Evolutionary conservation across 495 filamentous ascomycete genomes (phyloP), one percentile per base, ranked within the genome.

Genomic region (Aspergillus ellipticus): DNA sequence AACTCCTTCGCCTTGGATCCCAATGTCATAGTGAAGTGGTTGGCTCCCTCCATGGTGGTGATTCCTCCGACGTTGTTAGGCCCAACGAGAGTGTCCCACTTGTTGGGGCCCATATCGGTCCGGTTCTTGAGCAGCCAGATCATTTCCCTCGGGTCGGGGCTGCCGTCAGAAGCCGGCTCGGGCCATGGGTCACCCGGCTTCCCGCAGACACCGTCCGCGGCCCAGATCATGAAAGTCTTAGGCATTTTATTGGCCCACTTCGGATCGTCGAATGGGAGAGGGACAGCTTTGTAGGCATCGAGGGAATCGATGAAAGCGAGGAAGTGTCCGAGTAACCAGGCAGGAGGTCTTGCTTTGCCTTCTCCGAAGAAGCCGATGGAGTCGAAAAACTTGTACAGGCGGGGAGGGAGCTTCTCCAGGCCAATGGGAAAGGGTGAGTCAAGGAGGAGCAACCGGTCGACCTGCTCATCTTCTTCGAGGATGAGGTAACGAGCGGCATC

Each of bases 241-340:
- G 88, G 85, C 5, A 71, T 59, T 29, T 71, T 72, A 3, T 66
- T 64, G 3, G 63, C 62, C 53, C 79, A 82, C 35, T 82, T 74
- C 0, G 53, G 63, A 15, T 74, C 68, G 15, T 63, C 35, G 58
- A 68, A 70, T 1, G 72, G 71, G 61, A 78, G 68, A 0, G 71
- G 65, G 4, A 69, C 53, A 11, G 80, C 77, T 24, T 83, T 85
- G 72, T 94, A 96, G 42, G 83, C 85, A 56, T 85, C 85, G 22
- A 94, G 74, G 1, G 87, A 85, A 42, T 84, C 81, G 57, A 94
- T 88, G 42, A 88, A 88, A 17, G 87, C 82, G 2, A 83, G 74
- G 72, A 96, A 96, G 70, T 96, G 90, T 45, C 90, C 89, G 0
- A 94, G 82, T 4, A 96, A 81, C 90, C 90, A 96, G 8, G 74